These are phyloP conservation scores for Alternaria sp. DNA, from an alignment of 2,329 filamentous ascomycete genomes.

Conservation along the genomic window DNA sequence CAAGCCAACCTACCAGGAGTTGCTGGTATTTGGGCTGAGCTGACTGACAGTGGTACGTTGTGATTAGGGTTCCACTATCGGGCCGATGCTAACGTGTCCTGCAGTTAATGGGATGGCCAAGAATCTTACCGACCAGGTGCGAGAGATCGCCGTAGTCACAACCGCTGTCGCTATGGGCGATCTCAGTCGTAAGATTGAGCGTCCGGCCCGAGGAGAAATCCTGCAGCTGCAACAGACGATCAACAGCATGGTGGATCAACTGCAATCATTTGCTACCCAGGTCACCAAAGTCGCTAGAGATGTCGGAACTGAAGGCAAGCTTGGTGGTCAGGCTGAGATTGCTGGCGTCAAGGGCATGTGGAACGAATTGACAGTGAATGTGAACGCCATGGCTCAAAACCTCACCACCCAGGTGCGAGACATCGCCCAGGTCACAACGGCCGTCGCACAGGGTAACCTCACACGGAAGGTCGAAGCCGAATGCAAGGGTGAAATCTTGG, in stretches of 20 bases:
- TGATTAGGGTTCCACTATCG: conserved; percentile 25
- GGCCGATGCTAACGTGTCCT: conserved; percentile 39
- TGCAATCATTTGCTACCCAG: conserved; percentile 72
- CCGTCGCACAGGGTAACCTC: conserved; percentile 61
- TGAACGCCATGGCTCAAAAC: conserved; percentile 64
- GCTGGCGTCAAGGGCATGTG: conserved; percentile 73
- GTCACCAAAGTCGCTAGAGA: conserved; percentile 71
- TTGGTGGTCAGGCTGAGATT: conserved; percentile 71
- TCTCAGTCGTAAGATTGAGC: conserved; percentile 93
- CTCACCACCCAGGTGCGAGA: conserved; percentile 63
- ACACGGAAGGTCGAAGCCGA: conserved; percentile 62
- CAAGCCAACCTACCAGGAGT: conserved; percentile 94
- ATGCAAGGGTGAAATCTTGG: conserved; percentile 62
- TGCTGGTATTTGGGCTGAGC: conserved; percentile 96
- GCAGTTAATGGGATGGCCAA: conserved; percentile 97
- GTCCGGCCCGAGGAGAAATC: conserved; percentile 94
- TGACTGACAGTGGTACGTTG: conserved; percentile 69
- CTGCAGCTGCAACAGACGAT: conserved; percentile 91
- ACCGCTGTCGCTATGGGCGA: conserved; percentile 95
- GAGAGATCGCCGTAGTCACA: conserved; percentile 96
- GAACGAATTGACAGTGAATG: conserved; percentile 69
- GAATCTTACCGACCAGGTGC: conserved; percentile 96
- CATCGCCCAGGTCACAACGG: conserved; percentile 63
- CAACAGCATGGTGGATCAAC: conserved; percentile 72
- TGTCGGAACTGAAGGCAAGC: conserved; percentile 70